Evolutionary conservation across 2,329 filamentous ascomycete genomes (phyloP).

Genomic region (Annulohypoxylon truncatum): DNA sequence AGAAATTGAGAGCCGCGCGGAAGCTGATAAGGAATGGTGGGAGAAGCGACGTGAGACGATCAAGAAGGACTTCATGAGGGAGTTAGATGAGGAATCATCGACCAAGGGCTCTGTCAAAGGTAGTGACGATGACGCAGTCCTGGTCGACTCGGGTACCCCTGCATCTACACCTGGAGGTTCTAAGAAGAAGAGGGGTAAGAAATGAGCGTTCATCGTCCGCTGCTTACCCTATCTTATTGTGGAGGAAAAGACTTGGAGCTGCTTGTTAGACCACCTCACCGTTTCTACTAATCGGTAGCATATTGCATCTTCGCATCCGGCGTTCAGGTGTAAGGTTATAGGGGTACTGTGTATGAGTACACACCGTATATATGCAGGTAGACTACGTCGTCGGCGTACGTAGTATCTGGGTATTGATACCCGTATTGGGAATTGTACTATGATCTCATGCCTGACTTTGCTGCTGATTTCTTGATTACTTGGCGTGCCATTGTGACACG

Average conservation of each 20-base stretch:
- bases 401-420: constrained; percentile 17
- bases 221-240: neutral
- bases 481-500: neutral
- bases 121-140: constrained; percentile 79
- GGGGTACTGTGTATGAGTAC: constrained; percentile 14
- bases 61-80: constrained; percentile 82
- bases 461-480: neutral
- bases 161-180: constrained; percentile 48
- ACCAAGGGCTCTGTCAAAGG: constrained; percentile 52
- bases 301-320: constrained; percentile 42
- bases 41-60: constrained; percentile 82
- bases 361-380: constrained; percentile 15
- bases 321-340: constrained; percentile 43
- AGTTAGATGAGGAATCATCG: constrained; percentile 73
- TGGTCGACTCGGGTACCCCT: constrained; percentile 72
- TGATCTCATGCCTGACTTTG: neutral
- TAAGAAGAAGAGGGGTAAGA: constrained; percentile 73
- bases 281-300: constrained; percentile 26
- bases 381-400: constrained; percentile 8
- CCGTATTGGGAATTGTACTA: constrained; percentile 14
- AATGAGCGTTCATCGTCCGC: constrained; percentile 54
- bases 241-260: constrained; percentile 8
- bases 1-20: constrained; percentile 78
- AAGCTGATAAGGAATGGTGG: constrained; percentile 91
- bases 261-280: constrained; percentile 26